Evolutionary conservation across 495 filamentous ascomycete genomes (phyloP).

Genomic region (Terfezia boudieri): DNA sequence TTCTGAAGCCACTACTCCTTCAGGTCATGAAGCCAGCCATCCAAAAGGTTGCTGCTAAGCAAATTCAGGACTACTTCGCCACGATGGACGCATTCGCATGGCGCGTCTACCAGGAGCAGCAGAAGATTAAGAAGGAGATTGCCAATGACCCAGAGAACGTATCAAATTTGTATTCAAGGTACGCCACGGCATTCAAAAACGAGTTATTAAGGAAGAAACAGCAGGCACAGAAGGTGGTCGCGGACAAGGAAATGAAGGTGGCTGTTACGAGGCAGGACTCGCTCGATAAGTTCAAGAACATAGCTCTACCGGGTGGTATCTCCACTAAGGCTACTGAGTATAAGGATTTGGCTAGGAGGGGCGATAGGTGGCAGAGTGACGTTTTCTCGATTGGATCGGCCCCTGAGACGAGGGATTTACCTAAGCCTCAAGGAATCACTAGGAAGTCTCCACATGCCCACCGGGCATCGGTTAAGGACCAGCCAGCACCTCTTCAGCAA

Average conservation of each 20-base stretch:
- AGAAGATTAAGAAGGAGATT: conserved; percentile 43
- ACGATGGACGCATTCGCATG: conserved; percentile 47
- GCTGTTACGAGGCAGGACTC: conserved; percentile 76
- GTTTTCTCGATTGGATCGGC: conserved; percentile 81
- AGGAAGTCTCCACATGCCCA: conserved; percentile 34
- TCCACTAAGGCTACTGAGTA: conserved; percentile 89
- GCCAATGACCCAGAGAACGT: conserved; percentile 50
- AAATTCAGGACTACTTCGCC: conserved; percentile 55
- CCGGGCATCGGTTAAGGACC: neutral
- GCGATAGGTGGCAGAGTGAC: conserved; percentile 84
- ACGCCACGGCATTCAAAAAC: conserved; percentile 52
- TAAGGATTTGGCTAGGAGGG: conserved; percentile 65
- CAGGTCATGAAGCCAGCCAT: conserved; percentile 63
- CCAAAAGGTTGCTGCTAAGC: conserved; percentile 68
- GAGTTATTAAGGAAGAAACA: conserved; percentile 49
- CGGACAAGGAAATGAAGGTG: conserved; percentile 67
- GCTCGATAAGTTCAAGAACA: conserved; percentile 48
- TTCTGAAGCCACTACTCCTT: conserved; percentile 77
- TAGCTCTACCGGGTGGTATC: conserved; percentile 75
- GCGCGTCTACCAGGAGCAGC: conserved; percentile 60
- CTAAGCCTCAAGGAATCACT: conserved; percentile 35
- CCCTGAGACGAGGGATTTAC: conserved; percentile 44
- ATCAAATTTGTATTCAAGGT: conserved; percentile 71
- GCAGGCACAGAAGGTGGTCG: conserved; percentile 35
- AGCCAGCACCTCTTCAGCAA: neutral